Evolutionary conservation across 139 green algal genomes (phyloP), one percentile per base, ranked within the genome.

Genomic region (Auxenochlorella pyrenoidosa): DNA sequence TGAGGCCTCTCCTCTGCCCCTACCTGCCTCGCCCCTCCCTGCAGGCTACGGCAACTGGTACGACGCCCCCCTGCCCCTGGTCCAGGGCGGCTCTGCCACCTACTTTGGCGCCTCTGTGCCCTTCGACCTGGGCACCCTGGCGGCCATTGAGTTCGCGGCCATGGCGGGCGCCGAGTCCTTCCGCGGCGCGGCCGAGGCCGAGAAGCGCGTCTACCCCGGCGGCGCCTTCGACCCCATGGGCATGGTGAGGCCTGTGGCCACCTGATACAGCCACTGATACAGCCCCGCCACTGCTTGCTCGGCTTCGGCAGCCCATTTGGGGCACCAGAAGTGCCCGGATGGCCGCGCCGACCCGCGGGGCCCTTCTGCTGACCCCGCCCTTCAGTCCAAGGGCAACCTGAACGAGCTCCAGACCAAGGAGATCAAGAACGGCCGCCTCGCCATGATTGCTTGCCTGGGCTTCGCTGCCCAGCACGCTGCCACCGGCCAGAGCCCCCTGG

Each of bases 341-440:
- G 6, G 47, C 47, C 47, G 12, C 6, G 6, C 12, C 47, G 22
- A 68, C 12, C 60, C 3, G 4, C 5, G 13, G 4, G 3, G 3
- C 6, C 13, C 12, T 68, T 68, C 60, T 6, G 60, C 3, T 68
- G 12, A 21, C 18, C 22, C 72, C 59, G 59, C 21, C 59, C 59
- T 68, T 28, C 63, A 71, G 63, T 71, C 28, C 63, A 71, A 71
- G 63, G 28, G 63, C 28, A 71, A 85, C 84, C 22, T 92, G n/a
- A 93, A 96, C 51, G 88, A 92, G 79, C 80, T 94, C 34, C 97
- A 98, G 93, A 88, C 97, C 32, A 63, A 97, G 94, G 96, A 98
- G 94, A 93, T 99, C 87, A 98, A 98, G 95, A 98, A 98, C 90
- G 96, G 95, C 77, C 93, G 95, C 84, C 90, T 98, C 26, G 94